These are phyloP conservation scores for Hymenoscyphus scutula DNA, from an alignment of 2,329 filamentous ascomycete species.

Conservation along the genomic window DNA sequence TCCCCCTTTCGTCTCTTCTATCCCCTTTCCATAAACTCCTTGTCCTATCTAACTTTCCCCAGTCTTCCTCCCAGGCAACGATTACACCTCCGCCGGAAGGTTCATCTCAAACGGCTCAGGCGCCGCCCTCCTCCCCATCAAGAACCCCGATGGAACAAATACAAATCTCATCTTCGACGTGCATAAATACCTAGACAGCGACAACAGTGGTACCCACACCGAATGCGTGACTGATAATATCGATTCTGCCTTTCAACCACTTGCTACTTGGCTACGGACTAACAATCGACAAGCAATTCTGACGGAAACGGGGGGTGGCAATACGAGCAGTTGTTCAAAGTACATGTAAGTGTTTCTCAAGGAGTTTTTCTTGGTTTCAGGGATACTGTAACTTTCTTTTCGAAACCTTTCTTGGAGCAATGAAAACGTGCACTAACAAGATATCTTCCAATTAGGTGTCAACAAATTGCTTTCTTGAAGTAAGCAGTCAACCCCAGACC, in stretches of 20 bases:
- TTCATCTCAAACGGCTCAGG: slow-evolving; percentile 51
- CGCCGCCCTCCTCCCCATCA: slow-evolving; percentile 50
- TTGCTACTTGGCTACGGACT: slow-evolving; percentile 47
- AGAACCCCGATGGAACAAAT: slow-evolving; percentile 57
- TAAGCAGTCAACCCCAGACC: slow-evolving; percentile 5
- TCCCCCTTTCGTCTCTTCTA: neutral
- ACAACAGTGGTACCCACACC: slow-evolving; percentile 52
- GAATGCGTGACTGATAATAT: slow-evolving; percentile 55
- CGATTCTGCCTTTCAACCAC: slow-evolving; percentile 43
- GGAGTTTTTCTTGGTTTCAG: too few species aligned
- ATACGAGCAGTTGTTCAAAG: slow-evolving; percentile 34
- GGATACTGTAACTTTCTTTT: too few species aligned
- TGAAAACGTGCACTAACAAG: too few species aligned
- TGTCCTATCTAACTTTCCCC: too few species aligned
- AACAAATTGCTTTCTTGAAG: slow-evolving; percentile 36
- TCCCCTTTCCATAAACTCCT: too few species aligned
- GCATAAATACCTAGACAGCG: slow-evolving; percentile 59
- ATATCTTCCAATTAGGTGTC: neutral
- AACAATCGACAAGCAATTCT: slow-evolving; percentile 50
- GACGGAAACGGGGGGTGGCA: slow-evolving; percentile 50
- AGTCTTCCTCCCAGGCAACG: slow-evolving; percentile 60
- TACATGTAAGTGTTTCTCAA: slow-evolving; percentile 30
- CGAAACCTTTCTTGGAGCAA: too few species aligned
- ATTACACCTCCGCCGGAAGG: slow-evolving; percentile 52
- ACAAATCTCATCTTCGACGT: slow-evolving; percentile 57